Evolutionary conservation across 2,329 filamentous ascomycete species (phyloP).

Genomic region (Purpureocillium lavendulum): DNA sequence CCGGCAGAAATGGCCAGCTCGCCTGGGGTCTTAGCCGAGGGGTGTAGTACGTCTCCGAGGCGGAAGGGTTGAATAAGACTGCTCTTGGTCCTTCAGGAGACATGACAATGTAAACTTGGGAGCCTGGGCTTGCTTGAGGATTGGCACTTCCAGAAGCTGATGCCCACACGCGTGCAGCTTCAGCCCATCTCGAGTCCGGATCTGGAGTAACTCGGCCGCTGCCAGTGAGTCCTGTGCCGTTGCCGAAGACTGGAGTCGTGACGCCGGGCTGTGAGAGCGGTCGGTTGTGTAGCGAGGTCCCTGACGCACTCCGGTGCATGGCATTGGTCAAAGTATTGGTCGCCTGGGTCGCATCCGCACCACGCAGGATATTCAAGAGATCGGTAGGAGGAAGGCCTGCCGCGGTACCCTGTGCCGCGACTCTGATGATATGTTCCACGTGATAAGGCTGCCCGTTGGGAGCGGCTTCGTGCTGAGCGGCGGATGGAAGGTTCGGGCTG

Average conservation of each 20-base stretch:
- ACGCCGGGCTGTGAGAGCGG: conserved; percentile 29
- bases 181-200: conserved; percentile 21
- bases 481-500: conserved; percentile 14
- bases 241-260: conserved; percentile 29
- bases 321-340: conserved; percentile 39
- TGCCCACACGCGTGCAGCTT: conserved; percentile 15
- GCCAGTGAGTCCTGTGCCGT: conserved; percentile 26
- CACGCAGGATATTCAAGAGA: conserved; percentile 36
- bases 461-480: conserved; percentile 8
- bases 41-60: conserved; percentile 42
- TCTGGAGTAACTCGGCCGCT: conserved; percentile 43
- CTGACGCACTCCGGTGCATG: conserved; percentile 43
- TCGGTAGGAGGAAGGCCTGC: conserved; percentile 31
- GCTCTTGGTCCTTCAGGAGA: conserved; percentile 52
- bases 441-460: conserved; percentile 25
- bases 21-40: conserved; percentile 24
- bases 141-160: conserved; percentile 6
- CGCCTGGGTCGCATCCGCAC: conserved; percentile 35
- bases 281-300: conserved; percentile 30
- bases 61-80: conserved; percentile 43
- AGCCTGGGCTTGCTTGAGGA: conserved; percentile 19
- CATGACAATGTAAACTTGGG: conserved; percentile 52
- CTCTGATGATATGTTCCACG: conserved; percentile 23
- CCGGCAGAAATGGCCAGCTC: conserved; percentile 16
- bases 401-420: conserved; percentile 9